Base-by-base conservation (phyloP, 2,329 filamentous ascomycete genomes). In the Leptoxyphium fumago region DNA sequence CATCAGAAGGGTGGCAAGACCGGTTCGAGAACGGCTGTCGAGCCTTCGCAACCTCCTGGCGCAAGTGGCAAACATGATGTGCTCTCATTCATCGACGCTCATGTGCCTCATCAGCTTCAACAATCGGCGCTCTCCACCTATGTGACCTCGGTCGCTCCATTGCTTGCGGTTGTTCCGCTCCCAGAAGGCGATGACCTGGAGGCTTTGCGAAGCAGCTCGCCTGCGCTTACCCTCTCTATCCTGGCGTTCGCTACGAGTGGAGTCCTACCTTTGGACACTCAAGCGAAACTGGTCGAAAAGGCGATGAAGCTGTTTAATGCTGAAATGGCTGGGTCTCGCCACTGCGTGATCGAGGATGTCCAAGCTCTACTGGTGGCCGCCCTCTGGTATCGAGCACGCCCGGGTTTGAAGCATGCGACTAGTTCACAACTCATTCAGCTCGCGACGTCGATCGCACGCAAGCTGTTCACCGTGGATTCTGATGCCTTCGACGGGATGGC, bases 381-480 rank as follows among this genome's bases (percentile, higher is more conserved):
- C 26, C 74, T 86, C 21, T 93, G 85, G 83, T 91, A 91, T 59
- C 78, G 78, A 57, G 82, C 84, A 14, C 86, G 85, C 0, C 78
- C 87, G 51, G 74, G 82, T 53, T 84, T 84, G 49, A 83, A 89
- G 54, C 81, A 89, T 62, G 73, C 89, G 56, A 88, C 88, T 55
- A 88, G 89, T 57, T 91, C 87, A 63, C 83, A 88, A 64, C 72
- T 89, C 48, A 77, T 85, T 32, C 83, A 91, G 58, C 75, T 84
- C 52, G 80, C 82, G 1, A 78, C 78, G 41, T 73, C 83, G 52
- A 73, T 93, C 8, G 82, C 78, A 10, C 50, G 49, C 49, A 14
- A 30, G 46, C 2, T 40, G 45, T 11, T 43, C 43, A 7, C 43
- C 39, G 26, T 29, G 38, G 36, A 15, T 11, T 7, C 5, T 15